Percentiles rank a stretch among this genome's conserved stretches.
These are phyloP conservation scores for Anisodus acutangulus DNA, from an alignment of 257 asterid species.

Conservation along the genomic window DNA sequence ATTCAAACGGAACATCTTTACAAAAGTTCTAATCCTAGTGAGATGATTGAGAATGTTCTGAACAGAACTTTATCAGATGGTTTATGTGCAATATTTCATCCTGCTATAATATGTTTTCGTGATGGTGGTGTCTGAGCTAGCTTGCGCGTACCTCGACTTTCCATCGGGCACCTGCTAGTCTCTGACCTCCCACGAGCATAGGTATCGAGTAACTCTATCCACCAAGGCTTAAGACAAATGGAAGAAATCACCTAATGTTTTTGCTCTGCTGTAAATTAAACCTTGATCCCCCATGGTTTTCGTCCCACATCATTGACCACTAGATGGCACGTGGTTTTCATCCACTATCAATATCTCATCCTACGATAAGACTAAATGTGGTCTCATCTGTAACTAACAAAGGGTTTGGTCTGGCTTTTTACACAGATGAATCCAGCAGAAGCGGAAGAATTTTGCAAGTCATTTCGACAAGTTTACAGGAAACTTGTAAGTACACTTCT, in stretches of 20 bases:
- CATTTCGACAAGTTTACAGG: slow-evolving; percentile 69
- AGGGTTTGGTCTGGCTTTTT: slow-evolving; percentile 26
- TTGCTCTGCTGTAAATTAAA: neutral
- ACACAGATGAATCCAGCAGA: slow-evolving; percentile 71
- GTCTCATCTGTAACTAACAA: neutral
- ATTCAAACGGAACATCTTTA: neutral
- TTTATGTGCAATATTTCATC: neutral
- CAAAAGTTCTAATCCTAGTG: neutral
- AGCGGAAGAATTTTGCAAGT: slow-evolving; percentile 73
- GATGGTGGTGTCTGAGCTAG: neutral
- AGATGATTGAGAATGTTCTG: neutral
- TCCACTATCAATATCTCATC: neutral
- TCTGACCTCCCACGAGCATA: neutral
- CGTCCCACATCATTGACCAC: neutral
- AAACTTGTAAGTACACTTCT: slow-evolving; percentile 59
- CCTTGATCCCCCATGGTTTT: neutral
- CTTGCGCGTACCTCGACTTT: neutral
- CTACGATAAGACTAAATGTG: neutral
- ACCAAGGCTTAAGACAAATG: neutral
- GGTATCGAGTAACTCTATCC: neutral
- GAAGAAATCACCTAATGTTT: neutral
- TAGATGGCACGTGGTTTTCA: neutral
- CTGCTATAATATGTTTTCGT: neutral
- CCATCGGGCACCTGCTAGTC: neutral
- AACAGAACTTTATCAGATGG: neutral